phyloP scores from a whole-genome alignment of 345 rosid species.

The Melastoma malabathricum region DNA sequence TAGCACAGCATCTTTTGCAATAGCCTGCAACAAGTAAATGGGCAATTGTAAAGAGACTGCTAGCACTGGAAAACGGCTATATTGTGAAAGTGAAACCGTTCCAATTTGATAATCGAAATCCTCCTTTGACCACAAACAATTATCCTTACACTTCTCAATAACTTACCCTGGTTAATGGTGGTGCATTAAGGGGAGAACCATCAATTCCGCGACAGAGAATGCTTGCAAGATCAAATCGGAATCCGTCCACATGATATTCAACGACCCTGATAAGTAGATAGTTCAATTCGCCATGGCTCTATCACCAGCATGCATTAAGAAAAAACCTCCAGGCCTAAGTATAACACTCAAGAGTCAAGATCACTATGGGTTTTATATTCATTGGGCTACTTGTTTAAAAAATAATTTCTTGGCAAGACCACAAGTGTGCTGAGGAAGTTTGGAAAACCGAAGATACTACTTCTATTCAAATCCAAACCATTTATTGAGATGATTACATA shows the following conservation, averaged over 20 bases:
- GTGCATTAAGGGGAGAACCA: constrained; percentile 81
- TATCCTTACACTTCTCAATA: neutral
- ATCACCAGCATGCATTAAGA: no score
- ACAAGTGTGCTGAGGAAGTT: no score
- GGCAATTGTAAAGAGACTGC: no score
- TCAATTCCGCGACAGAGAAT: constrained; percentile 84
- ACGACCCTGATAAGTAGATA: constrained; percentile 35
- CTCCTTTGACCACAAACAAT: no score
- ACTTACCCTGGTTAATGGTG: constrained; percentile 65
- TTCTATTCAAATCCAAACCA: neutral
- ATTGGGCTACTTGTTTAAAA: no score
- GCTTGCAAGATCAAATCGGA: constrained; percentile 91
- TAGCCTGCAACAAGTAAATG: constrained; percentile 37
- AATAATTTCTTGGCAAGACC: no score
- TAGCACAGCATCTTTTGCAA: constrained; percentile 64
- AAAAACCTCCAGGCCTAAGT: no score
- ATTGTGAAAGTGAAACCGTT: no score
- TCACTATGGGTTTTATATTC: no score
- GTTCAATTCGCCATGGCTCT: no score
- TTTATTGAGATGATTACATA: neutral
- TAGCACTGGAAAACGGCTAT: neutral
- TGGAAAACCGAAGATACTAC: neutral
- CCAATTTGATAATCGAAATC: no score
- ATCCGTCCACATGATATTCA: constrained; percentile 90
- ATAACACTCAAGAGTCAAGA: no score